These are phyloP conservation scores for Leishmania amazonensis DNA, from an alignment of 208 protist species.

Conservation along the genomic window DNA sequence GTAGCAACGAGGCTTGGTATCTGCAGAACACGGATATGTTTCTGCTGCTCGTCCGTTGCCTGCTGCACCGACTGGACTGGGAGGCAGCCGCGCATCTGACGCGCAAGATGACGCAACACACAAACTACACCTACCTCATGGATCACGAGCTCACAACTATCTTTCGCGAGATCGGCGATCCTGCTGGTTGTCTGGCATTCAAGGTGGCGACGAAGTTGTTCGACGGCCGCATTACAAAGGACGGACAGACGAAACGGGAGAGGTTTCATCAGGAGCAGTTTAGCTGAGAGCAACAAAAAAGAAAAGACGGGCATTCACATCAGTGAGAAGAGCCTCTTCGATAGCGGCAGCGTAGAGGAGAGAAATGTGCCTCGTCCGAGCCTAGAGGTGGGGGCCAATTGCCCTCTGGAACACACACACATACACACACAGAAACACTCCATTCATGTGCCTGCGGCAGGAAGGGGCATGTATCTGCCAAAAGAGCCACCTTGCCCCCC, in stretches of 20 bases:
- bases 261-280: conserved; percentile 45
- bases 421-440: not conserved
- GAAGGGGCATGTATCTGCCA: not conserved
- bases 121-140: conserved; percentile 85
- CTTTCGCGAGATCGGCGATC: conserved; percentile 87
- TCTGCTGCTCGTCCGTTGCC: conserved; percentile 71
- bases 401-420: no score
- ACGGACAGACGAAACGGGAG: conserved; percentile 71
- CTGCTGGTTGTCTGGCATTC: conserved; percentile 80
- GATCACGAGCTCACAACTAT: conserved; percentile 82
- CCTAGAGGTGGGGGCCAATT: not conserved
- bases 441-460: not conserved
- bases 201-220: conserved; percentile 90
- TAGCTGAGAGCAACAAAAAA: not conserved
- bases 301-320: not conserved
- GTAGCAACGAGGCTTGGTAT: conserved; percentile 77
- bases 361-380: not conserved
- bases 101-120: conserved; percentile 65
- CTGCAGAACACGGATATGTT: conserved; percentile 87
- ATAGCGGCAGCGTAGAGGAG: not conserved
- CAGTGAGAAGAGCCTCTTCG: not conserved
- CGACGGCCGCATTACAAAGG: conserved; percentile 82
- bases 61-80: conserved; percentile 88
- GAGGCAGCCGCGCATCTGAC: conserved; percentile 84
- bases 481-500: no score